These are phyloP conservation scores for Onygenales sp. DNA, from an alignment of 2,329 filamentous ascomycete species.

Conservation along the genomic window DNA sequence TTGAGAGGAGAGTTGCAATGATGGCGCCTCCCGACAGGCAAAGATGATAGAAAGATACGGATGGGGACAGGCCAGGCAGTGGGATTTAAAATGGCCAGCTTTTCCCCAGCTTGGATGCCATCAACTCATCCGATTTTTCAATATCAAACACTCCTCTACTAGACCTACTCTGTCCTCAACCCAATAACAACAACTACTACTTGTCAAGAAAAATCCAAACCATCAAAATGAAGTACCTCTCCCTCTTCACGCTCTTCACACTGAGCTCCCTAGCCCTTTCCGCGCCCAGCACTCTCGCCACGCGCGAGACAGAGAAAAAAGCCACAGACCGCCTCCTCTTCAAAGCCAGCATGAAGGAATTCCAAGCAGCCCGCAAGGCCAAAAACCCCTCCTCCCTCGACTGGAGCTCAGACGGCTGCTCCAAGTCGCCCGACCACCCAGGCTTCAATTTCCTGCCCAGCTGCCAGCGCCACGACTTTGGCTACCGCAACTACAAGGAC, in stretches of 20 bases:
- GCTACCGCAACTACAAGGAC: constrained; percentile 44
- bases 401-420: constrained; percentile 30
- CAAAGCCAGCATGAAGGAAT: constrained; percentile 31
- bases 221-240: not conserved
- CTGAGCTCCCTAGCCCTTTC: not conserved
- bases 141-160: no score
- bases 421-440: constrained; percentile 21
- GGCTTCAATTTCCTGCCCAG: constrained; percentile 27
- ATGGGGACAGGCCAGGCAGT: no score
- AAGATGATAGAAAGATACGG: no score
- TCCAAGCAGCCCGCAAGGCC: constrained; percentile 32
- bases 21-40: no score
- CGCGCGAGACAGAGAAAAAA: constrained; percentile 1
- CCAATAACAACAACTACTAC: no score
- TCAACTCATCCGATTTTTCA: no score
- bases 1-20: no score
- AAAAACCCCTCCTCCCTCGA: constrained; percentile 29
- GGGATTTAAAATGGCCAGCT: no score
- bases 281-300: not conserved
- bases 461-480: constrained; percentile 50
- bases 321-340: constrained; percentile 42
- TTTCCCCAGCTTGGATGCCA: no score
- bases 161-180: no score
- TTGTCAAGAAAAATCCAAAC: no score
- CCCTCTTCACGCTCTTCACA: not conserved